Conservation (phyloP, 208 protist genomes). For the Acanthamoeba healyi region DNA sequence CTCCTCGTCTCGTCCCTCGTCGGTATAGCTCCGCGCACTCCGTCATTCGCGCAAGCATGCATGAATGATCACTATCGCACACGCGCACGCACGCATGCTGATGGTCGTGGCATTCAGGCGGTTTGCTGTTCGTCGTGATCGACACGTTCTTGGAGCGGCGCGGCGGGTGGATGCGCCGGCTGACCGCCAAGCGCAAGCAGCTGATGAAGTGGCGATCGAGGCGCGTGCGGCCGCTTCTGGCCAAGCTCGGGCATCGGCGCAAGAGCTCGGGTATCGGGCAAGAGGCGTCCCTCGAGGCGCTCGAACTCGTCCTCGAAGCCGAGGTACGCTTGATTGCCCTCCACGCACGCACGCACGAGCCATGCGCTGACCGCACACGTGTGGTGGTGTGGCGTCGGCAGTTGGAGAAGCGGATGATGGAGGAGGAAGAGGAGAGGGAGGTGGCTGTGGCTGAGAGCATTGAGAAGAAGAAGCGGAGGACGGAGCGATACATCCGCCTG, state of each 20-base stretch:
- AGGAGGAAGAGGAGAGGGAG: neutral
- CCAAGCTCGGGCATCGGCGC: neutral
- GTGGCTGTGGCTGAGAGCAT: neutral
- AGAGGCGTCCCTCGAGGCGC: neutral
- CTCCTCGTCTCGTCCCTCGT: neutral
- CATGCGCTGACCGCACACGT: neutral
- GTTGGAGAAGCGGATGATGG: neutral
- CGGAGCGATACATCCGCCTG: neutral
- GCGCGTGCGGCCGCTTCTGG: neutral
- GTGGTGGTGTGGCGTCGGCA: neutral
- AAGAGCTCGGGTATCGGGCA: neutral
- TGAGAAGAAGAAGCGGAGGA: neutral
- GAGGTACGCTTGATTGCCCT: neutral
- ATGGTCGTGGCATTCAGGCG: neutral
- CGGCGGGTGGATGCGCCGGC: neutral
- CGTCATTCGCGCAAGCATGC: too few species aligned
- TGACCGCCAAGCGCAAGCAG: neutral
- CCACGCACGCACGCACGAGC: neutral
- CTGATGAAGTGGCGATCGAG: neutral
- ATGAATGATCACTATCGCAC: neutral
- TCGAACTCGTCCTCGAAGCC: neutral
- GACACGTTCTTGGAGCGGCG: neutral
- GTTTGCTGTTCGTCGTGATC: neutral
- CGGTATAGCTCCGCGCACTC: neutral
- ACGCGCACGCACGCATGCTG: neutral